A percentile compares a stretch with the other conserved stretches of the same genome.
These are phyloP conservation scores for Maudiozyma serrabonitensis DNA, from an alignment of 805 yeast species.

Conservation along the genomic window DNA sequence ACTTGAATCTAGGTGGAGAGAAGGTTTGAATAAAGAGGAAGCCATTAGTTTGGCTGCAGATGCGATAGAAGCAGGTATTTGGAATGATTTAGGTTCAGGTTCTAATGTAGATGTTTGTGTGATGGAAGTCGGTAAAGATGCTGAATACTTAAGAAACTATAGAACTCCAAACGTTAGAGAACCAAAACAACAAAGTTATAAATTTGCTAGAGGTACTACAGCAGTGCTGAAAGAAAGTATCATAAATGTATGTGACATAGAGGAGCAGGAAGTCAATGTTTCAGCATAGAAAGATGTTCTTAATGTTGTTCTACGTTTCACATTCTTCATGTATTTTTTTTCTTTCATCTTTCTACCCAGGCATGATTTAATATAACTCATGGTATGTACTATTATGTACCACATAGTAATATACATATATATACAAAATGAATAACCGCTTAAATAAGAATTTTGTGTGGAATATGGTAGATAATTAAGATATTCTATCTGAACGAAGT, in stretches of 20 bases:
- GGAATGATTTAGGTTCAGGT: constrained; percentile 98
- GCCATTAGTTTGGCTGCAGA: constrained; percentile 86
- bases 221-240: constrained; percentile 65
- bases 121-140: constrained; percentile 87
- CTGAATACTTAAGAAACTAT: constrained; percentile 75
- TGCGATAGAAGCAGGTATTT: constrained; percentile 95
- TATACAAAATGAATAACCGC: no score
- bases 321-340: no score
- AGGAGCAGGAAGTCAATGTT: constrained; percentile 45
- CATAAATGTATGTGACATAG: constrained; percentile 55
- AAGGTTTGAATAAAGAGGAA: constrained; percentile 69
- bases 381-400: no score
- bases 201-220: constrained; percentile 89
- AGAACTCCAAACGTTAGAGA: constrained; percentile 85
- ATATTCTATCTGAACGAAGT: no score
- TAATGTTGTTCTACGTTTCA: no score
- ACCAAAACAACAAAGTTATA: constrained; percentile 71
- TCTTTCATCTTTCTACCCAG: no score
- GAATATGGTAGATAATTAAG: no score
- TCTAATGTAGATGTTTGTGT: constrained; percentile 97
- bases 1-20: constrained; percentile 79
- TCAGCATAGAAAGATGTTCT: constrained; percentile 12
- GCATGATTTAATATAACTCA: no score
- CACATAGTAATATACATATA: no score
- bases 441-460: neutral